Conservation (phyloP, 306 rosid genomes). For the Prunus davidiana region DNA sequence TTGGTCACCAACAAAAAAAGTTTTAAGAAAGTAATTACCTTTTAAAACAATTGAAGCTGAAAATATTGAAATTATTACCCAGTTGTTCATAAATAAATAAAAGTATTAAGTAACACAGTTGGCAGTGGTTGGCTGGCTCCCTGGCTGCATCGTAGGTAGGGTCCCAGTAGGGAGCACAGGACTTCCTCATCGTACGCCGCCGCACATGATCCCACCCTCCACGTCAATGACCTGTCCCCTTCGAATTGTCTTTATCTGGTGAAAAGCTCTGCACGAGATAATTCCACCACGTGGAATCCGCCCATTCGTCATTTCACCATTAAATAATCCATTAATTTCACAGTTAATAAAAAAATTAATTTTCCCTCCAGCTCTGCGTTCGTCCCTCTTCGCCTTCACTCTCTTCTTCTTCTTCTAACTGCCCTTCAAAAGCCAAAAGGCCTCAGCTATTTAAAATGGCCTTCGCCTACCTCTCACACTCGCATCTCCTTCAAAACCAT, state of each 20-base stretch:
- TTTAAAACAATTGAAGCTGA: too few species aligned
- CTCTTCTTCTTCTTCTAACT: neutral
- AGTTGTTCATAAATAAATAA: too few species aligned
- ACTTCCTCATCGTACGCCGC: neutral
- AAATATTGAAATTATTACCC: too few species aligned
- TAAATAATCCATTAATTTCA: neutral
- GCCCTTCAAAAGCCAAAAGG: neutral
- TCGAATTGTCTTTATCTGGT: neutral
- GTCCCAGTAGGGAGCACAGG: neutral
- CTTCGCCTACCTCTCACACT: neutral
- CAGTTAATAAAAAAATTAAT: neutral
- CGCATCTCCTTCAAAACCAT: neutral
- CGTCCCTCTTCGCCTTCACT: slow-evolving; percentile 16
- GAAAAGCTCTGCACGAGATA: neutral
- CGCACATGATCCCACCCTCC: neutral
- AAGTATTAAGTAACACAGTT: too few species aligned
- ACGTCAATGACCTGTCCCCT: neutral
- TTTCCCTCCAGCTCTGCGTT: slow-evolving; percentile 15
- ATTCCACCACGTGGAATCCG: neutral
- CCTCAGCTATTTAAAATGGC: neutral
- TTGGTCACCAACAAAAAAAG: too few species aligned
- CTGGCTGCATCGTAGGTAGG: neutral
- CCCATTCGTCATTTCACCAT: neutral
- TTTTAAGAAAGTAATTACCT: too few species aligned
- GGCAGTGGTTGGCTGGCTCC: too few species aligned